Evolutionary conservation across 495 filamentous ascomycete genomes (phyloP).

Genomic region (Lichina pygmaea): DNA sequence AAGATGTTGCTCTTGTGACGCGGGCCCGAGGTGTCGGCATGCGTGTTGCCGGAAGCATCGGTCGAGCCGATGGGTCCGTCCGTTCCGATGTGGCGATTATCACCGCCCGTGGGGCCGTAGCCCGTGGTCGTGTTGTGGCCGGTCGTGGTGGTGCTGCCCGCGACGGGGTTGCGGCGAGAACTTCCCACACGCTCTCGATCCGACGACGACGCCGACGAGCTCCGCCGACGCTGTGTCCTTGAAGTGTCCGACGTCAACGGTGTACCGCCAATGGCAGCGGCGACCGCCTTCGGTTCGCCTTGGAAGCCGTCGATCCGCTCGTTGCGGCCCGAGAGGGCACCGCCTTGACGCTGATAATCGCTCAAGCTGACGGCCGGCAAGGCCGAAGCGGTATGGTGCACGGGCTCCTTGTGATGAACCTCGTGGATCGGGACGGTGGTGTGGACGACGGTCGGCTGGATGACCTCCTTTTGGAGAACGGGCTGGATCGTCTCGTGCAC

Average conservation of each 20-base stretch:
- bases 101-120: not conserved
- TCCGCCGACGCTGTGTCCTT: not conserved
- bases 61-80: conserved; percentile 5
- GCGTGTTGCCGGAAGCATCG: not conserved
- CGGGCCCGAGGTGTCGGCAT: not conserved
- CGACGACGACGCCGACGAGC: conserved; percentile 1
- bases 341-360: conserved; percentile 30
- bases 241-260: not conserved
- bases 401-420: conserved; percentile 29
- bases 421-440: conserved; percentile 43
- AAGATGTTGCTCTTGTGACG: not conserved
- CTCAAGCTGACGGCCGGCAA: conserved; percentile 31
- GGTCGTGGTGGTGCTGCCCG: conserved; percentile 5
- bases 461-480: conserved; percentile 33
- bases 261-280: conserved; percentile 10
- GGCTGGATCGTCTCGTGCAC: conserved; percentile 39
- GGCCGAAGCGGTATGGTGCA: conserved; percentile 27
- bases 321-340: conserved; percentile 23
- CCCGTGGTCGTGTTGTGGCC: not conserved
- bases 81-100: conserved; percentile 2
- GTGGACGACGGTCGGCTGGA: conserved; percentile 36
- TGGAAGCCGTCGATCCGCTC: conserved; percentile 27
- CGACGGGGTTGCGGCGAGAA: not conserved
- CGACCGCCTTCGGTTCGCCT: conserved; percentile 24
- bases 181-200: too few species aligned